Evolutionary conservation across 1,139 yeast species (phyloP).

Genomic region (Yamadazyma atlantica): DNA sequence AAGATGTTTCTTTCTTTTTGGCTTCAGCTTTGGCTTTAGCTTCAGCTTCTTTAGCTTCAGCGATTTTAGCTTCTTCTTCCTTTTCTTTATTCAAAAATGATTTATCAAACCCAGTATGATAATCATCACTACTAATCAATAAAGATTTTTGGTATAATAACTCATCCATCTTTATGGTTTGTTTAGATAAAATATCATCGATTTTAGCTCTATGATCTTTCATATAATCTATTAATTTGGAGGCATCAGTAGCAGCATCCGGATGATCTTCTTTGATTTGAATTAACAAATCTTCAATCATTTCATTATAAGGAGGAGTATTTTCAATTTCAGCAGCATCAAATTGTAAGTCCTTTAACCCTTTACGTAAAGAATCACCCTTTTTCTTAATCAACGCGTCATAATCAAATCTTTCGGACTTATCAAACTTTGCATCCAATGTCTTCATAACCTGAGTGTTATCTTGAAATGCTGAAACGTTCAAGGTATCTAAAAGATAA

Average conservation of each 20-base stretch:
- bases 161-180: slow-evolving; percentile 59
- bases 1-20: slow-evolving; percentile 3
- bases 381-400: slow-evolving; percentile 34
- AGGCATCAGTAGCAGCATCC: slow-evolving; percentile 43
- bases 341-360: slow-evolving; percentile 41
- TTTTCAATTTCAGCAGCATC: slow-evolving; percentile 56
- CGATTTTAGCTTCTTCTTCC: slow-evolving; percentile 20
- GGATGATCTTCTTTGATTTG: slow-evolving; percentile 64
- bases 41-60: background rate
- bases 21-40: slow-evolving; percentile 9
- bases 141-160: slow-evolving; percentile 68
- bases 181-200: slow-evolving; percentile 60
- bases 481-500: slow-evolving; percentile 44
- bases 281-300: slow-evolving; percentile 84
- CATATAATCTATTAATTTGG: slow-evolving; percentile 42
- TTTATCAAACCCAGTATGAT: slow-evolving; percentile 91
- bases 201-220: slow-evolving; percentile 70
- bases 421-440: slow-evolving; percentile 54
- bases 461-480: slow-evolving; percentile 40
- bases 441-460: slow-evolving; percentile 38
- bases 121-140: slow-evolving; percentile 86
- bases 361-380: slow-evolving; percentile 42
- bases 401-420: slow-evolving; percentile 51
- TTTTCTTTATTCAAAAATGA: slow-evolving; percentile 67
- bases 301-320: slow-evolving; percentile 83